Percentiles rank a stretch among this genome's conserved stretches.
Conservation (phyloP, 495 filamentous ascomycete genomes). For the Staphylotrichum tortipilum region DNA sequence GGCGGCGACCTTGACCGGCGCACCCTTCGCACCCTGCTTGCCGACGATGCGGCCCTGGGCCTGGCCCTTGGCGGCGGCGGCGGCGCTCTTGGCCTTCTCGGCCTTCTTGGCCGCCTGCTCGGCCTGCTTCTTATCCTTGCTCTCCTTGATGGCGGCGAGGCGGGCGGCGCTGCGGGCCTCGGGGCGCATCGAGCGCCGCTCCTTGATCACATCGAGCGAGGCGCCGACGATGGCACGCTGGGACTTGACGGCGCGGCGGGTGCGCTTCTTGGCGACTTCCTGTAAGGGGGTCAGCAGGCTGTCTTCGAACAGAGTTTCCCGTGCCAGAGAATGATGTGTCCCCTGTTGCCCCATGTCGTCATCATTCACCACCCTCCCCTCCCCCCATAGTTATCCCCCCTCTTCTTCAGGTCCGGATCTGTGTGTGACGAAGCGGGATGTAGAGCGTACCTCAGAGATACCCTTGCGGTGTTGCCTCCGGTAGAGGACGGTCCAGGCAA, state of each 20-base stretch:
- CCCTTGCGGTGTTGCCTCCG: conserved; percentile 99
- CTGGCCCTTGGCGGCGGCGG: conserved; percentile 63
- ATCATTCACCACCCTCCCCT: background rate
- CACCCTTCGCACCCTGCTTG: conserved; percentile 96
- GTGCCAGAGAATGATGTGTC: too few species aligned
- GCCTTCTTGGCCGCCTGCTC: conserved; percentile 89
- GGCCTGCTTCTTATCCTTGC: conserved; percentile 93
- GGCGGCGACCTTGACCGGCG: conserved; percentile 74
- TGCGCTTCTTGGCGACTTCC: conserved; percentile 99
- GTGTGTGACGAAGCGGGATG: background rate
- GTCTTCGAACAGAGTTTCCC: background rate
- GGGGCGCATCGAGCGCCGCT: conserved; percentile 85
- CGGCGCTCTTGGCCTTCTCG: conserved; percentile 95
- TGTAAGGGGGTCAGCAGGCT: conserved; percentile 47
- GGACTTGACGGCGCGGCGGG: conserved; percentile 93
- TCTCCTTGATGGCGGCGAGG: conserved; percentile 80
- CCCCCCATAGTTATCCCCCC: background rate
- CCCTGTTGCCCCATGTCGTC: conserved; percentile 2
- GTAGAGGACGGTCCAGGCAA: conserved; percentile 97
- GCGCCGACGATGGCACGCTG: conserved; percentile 99
- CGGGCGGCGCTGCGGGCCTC: conserved; percentile 92
- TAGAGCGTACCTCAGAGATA: conserved; percentile 87
- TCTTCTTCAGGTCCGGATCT: background rate
- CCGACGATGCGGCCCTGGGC: conserved; percentile 61
- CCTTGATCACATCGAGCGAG: conserved; percentile 99